Base-by-base conservation (phyloP, 2,329 filamentous ascomycete species). In the Akanthomyces dipterigenus region DNA sequence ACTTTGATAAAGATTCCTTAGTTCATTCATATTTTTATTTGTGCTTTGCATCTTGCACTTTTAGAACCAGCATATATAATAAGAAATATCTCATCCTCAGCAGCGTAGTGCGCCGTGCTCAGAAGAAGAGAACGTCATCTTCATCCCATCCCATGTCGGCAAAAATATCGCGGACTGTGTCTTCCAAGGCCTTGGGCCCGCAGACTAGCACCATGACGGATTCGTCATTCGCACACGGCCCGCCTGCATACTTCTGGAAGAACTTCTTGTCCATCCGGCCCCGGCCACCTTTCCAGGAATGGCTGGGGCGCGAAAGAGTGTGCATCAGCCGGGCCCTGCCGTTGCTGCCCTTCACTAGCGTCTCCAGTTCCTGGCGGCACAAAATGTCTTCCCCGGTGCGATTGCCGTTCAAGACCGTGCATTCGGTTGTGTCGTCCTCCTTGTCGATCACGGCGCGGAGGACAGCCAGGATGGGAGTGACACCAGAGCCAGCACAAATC, bases 401-500 rank as follows among this genome's bases (percentile, higher is more conserved):
- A 67, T 97, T 97, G 0, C 91, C 91, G 68, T 96, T 82, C 0
- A 96, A 76, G 0, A 97, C 80, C 1, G 88, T 75, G 69, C 91
- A 96, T 2, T 72, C 76, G 0, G 90, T 95, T 8, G 72, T 65
- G 68, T 93, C 90, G 0, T 78, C 71, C 1, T 71, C 67, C 64
- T 93, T 84, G 49, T 81, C 78, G 72, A 92, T 82, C 0, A 96
- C 83, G 0, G 90, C 88, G 8, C 90, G 80, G 55, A 96, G 77
- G 2, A 96, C 89, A 69, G 95, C 89, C 71, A 87, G 95, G 64
- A 96, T 90, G 0, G 93, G 93, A n/a, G 93, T 96, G 69, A 97
- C 89, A 0, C 93, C 93, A n/a, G 85, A 90, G 7, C 93, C 93
- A 16, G 83, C 93, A 67, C 90, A 95, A 36, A 96, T 86, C 91